A percentile compares a stretch with the other conserved stretches of the same genome.
Evolutionary conservation across 2,329 filamentous ascomycete species (phyloP).

Genomic region (Byssothecium circinans): DNA sequence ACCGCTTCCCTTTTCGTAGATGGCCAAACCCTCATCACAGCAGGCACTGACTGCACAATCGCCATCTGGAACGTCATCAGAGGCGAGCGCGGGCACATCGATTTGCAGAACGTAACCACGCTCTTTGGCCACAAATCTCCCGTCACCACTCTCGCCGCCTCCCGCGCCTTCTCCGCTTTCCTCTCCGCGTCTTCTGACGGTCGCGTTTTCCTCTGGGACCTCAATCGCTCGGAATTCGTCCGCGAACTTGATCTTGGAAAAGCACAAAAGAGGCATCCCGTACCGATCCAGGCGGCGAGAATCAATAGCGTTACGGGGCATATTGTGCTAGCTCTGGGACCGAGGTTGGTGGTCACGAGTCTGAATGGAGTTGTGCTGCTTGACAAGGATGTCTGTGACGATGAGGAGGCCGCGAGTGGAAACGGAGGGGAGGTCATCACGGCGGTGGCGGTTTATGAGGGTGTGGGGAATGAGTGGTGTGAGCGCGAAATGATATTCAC

Average conservation of each 20-base stretch:
- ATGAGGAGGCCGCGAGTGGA: conserved; percentile 51
- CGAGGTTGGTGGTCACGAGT: conserved; percentile 76
- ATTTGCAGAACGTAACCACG: conserved; percentile 75
- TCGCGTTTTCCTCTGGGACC: conserved; percentile 86
- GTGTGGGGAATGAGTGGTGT: conserved; percentile 86
- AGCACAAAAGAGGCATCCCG: conserved; percentile 22
- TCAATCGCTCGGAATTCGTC: conserved; percentile 87
- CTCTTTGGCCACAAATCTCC: conserved; percentile 89
- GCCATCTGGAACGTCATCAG: conserved; percentile 77
- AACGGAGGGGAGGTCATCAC: conserved; percentile 65
- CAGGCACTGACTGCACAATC: conserved; percentile 88
- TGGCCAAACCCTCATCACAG: conserved; percentile 86
- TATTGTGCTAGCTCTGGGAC: conserved; percentile 79
- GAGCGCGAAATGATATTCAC: conserved; percentile 86
- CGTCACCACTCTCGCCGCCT: conserved; percentile 79
- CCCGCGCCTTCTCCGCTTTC: conserved; percentile 84
- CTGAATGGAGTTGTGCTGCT: conserved; percentile 84
- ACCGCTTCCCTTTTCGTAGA: conserved; percentile 83
- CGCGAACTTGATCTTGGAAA: conserved; percentile 62
- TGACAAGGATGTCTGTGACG: conserved; percentile 75
- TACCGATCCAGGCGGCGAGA: conserved; percentile 66
- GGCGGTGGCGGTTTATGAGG: conserved; percentile 90
- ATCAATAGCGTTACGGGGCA: conserved; percentile 93
- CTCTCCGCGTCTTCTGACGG: conserved; percentile 82
- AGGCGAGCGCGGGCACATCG: conserved; percentile 65